These are phyloP conservation scores for Populus trichocarpa DNA, from an alignment of 441 rosid species.

Conservation along the genomic window DNA sequence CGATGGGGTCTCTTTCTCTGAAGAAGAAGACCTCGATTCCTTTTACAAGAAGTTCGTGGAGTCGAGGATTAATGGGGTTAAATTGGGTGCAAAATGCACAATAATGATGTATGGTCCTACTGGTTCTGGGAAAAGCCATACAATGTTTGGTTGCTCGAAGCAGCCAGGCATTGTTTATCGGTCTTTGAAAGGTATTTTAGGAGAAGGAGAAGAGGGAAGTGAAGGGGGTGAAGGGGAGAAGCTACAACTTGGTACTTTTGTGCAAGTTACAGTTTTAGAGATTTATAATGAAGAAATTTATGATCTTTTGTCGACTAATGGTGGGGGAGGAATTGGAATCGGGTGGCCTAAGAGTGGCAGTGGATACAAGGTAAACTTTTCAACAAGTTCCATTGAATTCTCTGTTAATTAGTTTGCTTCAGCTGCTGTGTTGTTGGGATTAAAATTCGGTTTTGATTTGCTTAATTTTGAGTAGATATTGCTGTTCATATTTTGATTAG, in stretches of 20 bases:
- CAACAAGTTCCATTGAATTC: not conserved
- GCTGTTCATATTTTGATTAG: not conserved
- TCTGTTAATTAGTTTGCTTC: not conserved
- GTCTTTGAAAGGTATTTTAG: constrained; percentile 67
- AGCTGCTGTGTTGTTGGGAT: not conserved
- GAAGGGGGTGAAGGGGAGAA: constrained; percentile 32
- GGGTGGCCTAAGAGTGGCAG: constrained; percentile 80
- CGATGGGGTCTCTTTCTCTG: constrained; percentile 84
- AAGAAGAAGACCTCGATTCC: constrained; percentile 62
- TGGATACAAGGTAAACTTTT: constrained; percentile 52
- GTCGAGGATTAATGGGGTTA: constrained; percentile 75
- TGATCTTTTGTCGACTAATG: constrained; percentile 69
- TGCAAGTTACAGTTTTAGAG: constrained; percentile 92
- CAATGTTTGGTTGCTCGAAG: constrained; percentile 88
- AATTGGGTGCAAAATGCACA: constrained; percentile 73
- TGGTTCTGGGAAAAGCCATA: constrained; percentile 93
- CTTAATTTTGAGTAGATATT: not conserved
- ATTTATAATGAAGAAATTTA: constrained; percentile 92
- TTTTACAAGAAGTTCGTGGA: constrained; percentile 75
- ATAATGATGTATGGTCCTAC: constrained; percentile 97
- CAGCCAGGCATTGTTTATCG: constrained; percentile 87
- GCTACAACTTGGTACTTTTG: constrained; percentile 47
- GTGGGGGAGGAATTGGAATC: constrained; percentile 59
- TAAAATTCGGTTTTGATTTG: not conserved
- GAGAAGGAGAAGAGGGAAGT: constrained; percentile 46